These are phyloP conservation scores for Fusarium camptoceras DNA, from an alignment of 2,329 filamentous ascomycete species.

Conservation along the genomic window DNA sequence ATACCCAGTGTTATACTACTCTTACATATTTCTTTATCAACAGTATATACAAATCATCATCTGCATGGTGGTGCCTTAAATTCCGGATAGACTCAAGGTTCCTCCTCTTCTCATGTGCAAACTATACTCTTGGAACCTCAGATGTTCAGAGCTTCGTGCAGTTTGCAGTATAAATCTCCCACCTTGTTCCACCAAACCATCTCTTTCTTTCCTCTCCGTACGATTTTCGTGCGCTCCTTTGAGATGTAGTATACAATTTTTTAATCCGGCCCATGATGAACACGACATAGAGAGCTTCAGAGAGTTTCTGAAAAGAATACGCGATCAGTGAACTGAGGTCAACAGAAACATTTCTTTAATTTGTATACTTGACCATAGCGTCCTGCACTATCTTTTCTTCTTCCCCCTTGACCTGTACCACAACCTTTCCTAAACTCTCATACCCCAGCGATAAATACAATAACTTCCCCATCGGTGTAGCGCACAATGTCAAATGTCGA, in stretches of 20 bases:
- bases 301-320: not conserved
- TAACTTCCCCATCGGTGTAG: not conserved
- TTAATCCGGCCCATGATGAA: not conserved
- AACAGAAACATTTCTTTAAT: not conserved
- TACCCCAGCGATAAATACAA: slow-evolving; percentile 1
- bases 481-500: not conserved
- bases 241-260: not conserved
- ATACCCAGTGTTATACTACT: slow-evolving; percentile 29
- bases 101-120: not conserved
- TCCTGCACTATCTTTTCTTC: slow-evolving; percentile 8
- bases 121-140: not conserved
- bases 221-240: not conserved
- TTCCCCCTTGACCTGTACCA: slow-evolving; percentile 1
- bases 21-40: not conserved
- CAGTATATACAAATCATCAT: not conserved
- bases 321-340: not conserved
- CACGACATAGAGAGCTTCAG: not conserved
- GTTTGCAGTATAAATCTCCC: not conserved
- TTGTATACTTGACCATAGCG: not conserved
- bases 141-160: fast-evolving
- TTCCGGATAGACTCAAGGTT: not conserved
- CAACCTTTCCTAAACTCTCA: not conserved
- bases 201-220: not conserved
- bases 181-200: not conserved
- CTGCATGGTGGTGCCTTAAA: not conserved